These are phyloP conservation scores for Pulveroboletus sp. DNA, from an alignment of 768 basidiomycete species.

Conservation along the genomic window DNA sequence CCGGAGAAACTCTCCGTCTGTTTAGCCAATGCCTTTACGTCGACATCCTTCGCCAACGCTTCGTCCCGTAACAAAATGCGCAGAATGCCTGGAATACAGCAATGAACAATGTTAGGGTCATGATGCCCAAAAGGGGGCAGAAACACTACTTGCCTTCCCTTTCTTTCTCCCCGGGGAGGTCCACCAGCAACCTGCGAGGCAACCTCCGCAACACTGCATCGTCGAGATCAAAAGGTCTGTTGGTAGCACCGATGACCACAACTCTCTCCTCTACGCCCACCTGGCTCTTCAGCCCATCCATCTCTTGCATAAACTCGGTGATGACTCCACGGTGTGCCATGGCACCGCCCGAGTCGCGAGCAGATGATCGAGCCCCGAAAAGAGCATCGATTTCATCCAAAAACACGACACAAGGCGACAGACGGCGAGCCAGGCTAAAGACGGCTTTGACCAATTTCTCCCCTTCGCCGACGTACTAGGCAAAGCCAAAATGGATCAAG, in stretches of 20 bases:
- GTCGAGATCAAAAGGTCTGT: constrained; percentile 86
- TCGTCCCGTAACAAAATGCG: constrained; percentile 87
- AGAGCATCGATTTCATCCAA: constrained; percentile 94
- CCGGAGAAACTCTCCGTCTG: constrained; percentile 88
- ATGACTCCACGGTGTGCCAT: constrained; percentile 85
- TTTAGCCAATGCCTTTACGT: constrained; percentile 57
- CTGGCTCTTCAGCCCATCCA: constrained; percentile 83
- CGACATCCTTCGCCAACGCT: constrained; percentile 59
- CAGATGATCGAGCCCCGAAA: constrained; percentile 80
- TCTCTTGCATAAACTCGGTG: constrained; percentile 94
- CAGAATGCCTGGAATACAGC: constrained; percentile 63
- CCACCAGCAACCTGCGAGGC: constrained; percentile 82
- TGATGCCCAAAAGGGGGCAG: background rate
- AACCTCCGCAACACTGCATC: constrained; percentile 89
- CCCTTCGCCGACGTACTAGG: constrained; percentile 83
- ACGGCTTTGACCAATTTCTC: constrained; percentile 88
- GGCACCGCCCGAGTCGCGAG: constrained; percentile 72
- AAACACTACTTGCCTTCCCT: constrained; percentile 60
- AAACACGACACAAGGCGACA: constrained; percentile 93
- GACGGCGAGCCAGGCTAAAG: constrained; percentile 79
- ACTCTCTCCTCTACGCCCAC: constrained; percentile 64
- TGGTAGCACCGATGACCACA: constrained; percentile 93
- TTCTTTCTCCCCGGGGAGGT: constrained; percentile 84
- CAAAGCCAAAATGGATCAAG: constrained; percentile 4
- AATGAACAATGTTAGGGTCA: constrained; percentile 5